These are phyloP conservation scores for Fraxinus latifolia DNA, from an alignment of 305 asterid species.

Conservation along the genomic window DNA sequence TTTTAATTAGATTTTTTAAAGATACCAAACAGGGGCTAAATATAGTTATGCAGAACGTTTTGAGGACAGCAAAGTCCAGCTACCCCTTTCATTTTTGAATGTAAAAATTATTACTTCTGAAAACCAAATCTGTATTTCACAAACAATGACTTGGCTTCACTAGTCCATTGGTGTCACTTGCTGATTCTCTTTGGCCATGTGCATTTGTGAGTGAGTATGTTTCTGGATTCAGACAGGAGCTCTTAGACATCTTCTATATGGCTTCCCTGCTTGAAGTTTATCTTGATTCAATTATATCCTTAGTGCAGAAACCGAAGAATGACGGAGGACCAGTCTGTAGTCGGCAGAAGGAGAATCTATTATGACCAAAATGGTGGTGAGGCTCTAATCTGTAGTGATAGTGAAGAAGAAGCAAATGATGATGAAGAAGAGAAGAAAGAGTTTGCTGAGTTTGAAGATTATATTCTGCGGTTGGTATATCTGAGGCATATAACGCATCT, in stretches of 20 bases:
- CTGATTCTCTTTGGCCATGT: neutral
- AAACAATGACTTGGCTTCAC: neutral
- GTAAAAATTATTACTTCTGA: neutral
- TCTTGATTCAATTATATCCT: neutral
- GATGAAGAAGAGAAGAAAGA: conserved; percentile 85
- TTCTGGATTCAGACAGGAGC: neutral
- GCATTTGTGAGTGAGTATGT: neutral
- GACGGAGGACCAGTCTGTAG: conserved; percentile 95
- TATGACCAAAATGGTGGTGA: conserved; percentile 91
- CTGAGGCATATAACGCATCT: conserved; percentile 19
- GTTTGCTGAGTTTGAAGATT: conserved; percentile 80
- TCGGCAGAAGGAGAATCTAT: conserved; percentile 95
- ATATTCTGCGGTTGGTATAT: conserved; percentile 76
- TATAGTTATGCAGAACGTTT: neutral
- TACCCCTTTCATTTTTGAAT: neutral
- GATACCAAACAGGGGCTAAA: neutral
- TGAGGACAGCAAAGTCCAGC: neutral
- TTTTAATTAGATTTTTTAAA: too few species aligned
- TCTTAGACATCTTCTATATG: neutral
- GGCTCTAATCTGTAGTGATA: conserved; percentile 94
- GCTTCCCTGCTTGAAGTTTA: neutral
- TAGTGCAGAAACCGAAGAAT: conserved; percentile 82
- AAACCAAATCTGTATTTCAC: neutral
- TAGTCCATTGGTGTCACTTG: neutral
- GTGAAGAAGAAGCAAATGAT: conserved; percentile 82